phyloP scores from a whole-genome alignment of 2,329 filamentous ascomycete species.

The Raffaelea albimanens region DNA sequence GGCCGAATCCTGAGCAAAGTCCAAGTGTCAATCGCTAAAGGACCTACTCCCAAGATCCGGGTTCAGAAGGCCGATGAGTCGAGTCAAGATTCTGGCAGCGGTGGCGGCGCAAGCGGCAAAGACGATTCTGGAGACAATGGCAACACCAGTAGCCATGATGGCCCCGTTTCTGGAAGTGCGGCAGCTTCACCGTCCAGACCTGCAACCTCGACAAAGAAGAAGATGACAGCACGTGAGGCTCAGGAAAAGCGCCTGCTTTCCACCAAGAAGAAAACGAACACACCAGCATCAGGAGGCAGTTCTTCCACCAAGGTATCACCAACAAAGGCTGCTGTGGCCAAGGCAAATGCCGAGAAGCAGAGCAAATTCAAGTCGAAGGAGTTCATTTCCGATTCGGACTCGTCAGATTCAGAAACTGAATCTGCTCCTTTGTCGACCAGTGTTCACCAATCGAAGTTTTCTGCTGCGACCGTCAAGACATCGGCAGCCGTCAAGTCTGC shows the following conservation, averaged over 20 bases:
- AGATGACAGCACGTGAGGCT: constrained; percentile 40
- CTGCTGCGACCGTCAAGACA: constrained; percentile 1
- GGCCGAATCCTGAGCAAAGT: constrained; percentile 54
- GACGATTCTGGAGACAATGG: constrained; percentile 27
- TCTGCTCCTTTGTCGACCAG: constrained; percentile 20
- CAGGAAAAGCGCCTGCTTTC: constrained; percentile 47
- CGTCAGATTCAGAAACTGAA: constrained; percentile 37
- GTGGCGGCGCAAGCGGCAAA: constrained; percentile 26
- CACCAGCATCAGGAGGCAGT: neutral
- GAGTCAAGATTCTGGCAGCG: constrained; percentile 15
- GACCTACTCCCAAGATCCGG: constrained; percentile 39
- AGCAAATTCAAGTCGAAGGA: constrained; percentile 43
- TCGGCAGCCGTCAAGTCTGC: constrained; percentile 12
- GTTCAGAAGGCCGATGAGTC: constrained; percentile 41
- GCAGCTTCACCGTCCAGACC: too few relatives aligned
- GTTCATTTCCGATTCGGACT: constrained; percentile 45
- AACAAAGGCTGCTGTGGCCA: constrained; percentile 29
- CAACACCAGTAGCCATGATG: constrained; percentile 16
- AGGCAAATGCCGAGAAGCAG: constrained; percentile 26
- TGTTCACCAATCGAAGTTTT: constrained; percentile 13
- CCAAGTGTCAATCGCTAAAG: constrained; percentile 48
- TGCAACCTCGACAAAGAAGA: constrained; percentile 39
- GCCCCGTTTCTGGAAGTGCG: constrained; percentile 11
- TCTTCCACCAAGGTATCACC: constrained; percentile 23
- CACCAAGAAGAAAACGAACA: constrained; percentile 27